Percentiles rank a stretch among this genome's conserved stretches.
Conservation (phyloP, 1,284 basidiomycete genomes). For the Heliocybe sulcata region DNA sequence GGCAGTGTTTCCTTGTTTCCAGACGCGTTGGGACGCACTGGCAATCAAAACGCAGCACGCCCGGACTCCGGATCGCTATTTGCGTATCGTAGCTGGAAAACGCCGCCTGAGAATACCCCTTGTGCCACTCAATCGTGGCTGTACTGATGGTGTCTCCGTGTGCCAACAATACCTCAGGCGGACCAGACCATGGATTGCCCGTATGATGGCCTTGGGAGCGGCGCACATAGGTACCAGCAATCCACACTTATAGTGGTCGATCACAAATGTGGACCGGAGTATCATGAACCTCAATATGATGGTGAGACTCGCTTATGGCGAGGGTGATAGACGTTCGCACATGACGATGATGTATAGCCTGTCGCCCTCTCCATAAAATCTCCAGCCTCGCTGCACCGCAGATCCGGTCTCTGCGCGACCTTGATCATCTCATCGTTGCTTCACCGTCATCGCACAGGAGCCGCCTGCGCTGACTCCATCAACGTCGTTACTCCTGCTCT, state of each 20-base stretch:
- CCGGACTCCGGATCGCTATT: not conserved
- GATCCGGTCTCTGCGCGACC: not conserved
- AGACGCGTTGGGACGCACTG: not conserved
- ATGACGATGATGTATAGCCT: conserved; percentile 1
- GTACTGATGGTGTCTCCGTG: not conserved
- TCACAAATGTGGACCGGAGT: not conserved
- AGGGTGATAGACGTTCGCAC: not conserved
- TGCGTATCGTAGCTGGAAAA: not conserved
- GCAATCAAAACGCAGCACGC: not conserved
- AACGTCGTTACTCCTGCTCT: not conserved
- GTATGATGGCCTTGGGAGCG: not conserved
- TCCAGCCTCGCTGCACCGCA: not conserved
- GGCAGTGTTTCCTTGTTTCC: too few species aligned
- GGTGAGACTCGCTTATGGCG: not conserved
- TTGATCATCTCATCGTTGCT: not conserved
- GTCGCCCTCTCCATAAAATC: not conserved
- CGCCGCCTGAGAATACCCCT: not conserved
- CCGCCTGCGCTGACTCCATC: not conserved
- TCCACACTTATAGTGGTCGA: not conserved
- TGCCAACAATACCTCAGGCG: not conserved
- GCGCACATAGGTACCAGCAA: not conserved
- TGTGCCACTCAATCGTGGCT: not conserved
- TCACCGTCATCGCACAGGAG: not conserved
- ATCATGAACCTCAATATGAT: not conserved
- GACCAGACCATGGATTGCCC: not conserved